A percentile compares a stretch with the other conserved stretches of the same genome.
These are phyloP conservation scores for Metschnikowia santaceciliae DNA, from an alignment of 805 yeast genomes.

Conservation along the genomic window DNA sequence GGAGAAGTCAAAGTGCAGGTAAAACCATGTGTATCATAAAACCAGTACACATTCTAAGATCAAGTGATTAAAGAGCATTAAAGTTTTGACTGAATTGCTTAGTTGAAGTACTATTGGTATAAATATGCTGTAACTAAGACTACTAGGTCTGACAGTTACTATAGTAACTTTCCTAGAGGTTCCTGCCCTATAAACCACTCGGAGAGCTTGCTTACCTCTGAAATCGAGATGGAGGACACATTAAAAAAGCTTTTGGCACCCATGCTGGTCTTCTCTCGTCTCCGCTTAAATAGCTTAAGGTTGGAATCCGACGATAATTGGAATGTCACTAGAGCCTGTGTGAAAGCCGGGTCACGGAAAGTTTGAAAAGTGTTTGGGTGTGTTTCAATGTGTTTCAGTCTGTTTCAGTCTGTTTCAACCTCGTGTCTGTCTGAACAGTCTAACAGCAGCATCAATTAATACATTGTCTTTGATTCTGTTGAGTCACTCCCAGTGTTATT, in stretches of 20 bases:
- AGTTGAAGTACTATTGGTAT: background rate
- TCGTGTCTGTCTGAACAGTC: no score
- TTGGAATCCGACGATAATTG: slow-evolving; percentile 13
- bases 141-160: background rate
- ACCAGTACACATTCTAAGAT: no score
- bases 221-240: slow-evolving; percentile 46
- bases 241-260: slow-evolving; percentile 32
- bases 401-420: no score
- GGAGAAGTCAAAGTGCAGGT: slow-evolving; percentile 17
- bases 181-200: slow-evolving; percentile 68
- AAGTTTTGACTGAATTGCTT: no score
- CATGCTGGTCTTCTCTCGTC: slow-evolving; percentile 1
- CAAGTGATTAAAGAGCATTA: no score
- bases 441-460: no score
- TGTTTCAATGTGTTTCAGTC: no score
- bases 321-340: slow-evolving; percentile 8
- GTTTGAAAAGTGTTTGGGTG: no score
- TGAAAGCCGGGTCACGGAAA: slow-evolving; percentile 17
- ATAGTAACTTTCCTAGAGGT: slow-evolving; percentile 52
- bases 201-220: slow-evolving; percentile 58
- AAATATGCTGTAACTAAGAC: background rate
- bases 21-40: background rate
- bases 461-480: no score
- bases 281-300: slow-evolving; percentile 11
- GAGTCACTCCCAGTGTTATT: no score